Evolutionary conservation across 2,329 filamentous ascomycete genomes (phyloP), one percentile per base, ranked within the genome.

Genomic region (Seiridium cupressi): DNA sequence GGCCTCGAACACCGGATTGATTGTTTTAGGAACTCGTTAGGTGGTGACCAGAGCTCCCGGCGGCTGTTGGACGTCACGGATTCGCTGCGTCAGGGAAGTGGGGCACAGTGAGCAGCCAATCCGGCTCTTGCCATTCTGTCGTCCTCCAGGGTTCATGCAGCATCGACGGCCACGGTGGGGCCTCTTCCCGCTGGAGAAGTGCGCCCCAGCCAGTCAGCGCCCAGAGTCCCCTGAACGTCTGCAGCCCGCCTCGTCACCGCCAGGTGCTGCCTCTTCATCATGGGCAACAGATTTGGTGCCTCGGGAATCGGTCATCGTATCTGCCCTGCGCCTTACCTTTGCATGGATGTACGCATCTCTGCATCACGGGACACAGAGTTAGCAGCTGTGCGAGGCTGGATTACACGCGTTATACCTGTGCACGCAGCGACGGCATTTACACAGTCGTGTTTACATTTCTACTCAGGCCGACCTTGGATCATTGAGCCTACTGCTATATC

Each of bases 1-100:
- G 11, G 36, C 13, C 32, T 38, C 10, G 26, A 51, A 38, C 38
- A 32, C 42, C 9, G 34, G 32, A 13, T 58, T 32, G 46, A 51
- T 57, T 47, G 51, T 58, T 58, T 58, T 58, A 58, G 55, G 55
- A 48, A 13, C 55, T 51, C 44, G 46, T 35, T 49, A 31, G 46
- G 47, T 26, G 42, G 55, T 58, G 55, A 58, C 54, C 44, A 40
- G 44, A 26, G 31, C 32, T 42, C 46, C 55, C n/a, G 55, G 55
- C 55, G 55, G 35, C 36, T 58, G 35, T 10, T 42, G n/a, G 34
- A 31, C 55, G 44, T 40, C 55, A 44, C 35, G 55, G 55, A 58
- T 58, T 58, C 55, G 55, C 55, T 58, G 55, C 46, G 35, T 13
- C 26, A 35, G 46, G 8, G n/a, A 6, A 10, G 55, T 58, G 55